Conservation (phyloP, 2,329 filamentous ascomycete species). For the Claviceps citrina region DNA sequence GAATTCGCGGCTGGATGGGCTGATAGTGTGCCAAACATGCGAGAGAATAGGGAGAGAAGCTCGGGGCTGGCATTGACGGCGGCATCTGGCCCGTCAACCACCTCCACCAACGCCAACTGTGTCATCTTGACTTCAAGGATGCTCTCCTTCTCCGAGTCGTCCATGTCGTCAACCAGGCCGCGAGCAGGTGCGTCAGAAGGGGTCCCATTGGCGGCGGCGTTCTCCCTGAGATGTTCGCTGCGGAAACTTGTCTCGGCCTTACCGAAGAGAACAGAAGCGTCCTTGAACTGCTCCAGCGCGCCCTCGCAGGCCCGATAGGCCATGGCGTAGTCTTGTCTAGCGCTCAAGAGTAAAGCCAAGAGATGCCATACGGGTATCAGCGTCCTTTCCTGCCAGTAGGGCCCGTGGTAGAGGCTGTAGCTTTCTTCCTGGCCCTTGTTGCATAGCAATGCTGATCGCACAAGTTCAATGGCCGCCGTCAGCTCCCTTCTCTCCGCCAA, state of each 20-base stretch:
- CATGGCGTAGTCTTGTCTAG: slow-evolving; percentile 68
- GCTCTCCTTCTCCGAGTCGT: slow-evolving; percentile 66
- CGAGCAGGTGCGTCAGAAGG: slow-evolving; percentile 12
- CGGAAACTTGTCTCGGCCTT: slow-evolving; percentile 39
- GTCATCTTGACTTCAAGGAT: slow-evolving; percentile 95
- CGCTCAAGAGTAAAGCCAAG: slow-evolving; percentile 69
- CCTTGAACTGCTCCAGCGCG: slow-evolving; percentile 77
- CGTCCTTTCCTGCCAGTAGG: slow-evolving; percentile 47
- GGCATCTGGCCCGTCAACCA: slow-evolving; percentile 66
- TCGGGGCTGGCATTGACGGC: slow-evolving; percentile 84
- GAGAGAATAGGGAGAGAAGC: slow-evolving; percentile 64
- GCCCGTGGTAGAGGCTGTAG: slow-evolving; percentile 29
- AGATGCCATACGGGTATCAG: slow-evolving; percentile 82
- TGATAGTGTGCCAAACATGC: slow-evolving; percentile 53
- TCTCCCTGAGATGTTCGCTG: slow-evolving; percentile 53
- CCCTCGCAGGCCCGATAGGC: slow-evolving; percentile 75
- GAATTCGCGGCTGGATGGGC: slow-evolving; percentile 29
- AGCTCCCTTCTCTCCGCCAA: slow-evolving; percentile 77
- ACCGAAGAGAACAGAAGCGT: slow-evolving; percentile 54
- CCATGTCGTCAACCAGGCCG: slow-evolving; percentile 63
- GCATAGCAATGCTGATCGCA: slow-evolving; percentile 59
- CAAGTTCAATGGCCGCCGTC: slow-evolving; percentile 62
- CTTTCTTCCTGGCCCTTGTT: slow-evolving; percentile 32
- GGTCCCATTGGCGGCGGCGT: slow-evolving; percentile 22
- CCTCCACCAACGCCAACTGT: slow-evolving; percentile 68